phyloP scores from a whole-genome alignment of 2,329 filamentous ascomycete genomes.

The Claviceps maximensis region DNA sequence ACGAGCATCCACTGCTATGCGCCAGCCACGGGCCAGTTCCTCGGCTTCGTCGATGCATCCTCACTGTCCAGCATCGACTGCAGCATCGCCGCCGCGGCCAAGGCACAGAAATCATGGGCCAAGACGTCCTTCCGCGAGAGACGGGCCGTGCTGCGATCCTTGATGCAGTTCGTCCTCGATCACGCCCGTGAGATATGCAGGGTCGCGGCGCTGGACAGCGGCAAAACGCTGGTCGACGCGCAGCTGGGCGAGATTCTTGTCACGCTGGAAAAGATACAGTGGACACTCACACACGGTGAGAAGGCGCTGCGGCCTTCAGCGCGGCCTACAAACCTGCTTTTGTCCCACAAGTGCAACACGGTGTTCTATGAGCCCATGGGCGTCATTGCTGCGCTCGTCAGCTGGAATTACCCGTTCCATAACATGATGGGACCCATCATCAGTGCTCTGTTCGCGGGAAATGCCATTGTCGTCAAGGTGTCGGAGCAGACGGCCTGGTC shows the following conservation, averaged over 20 bases:
- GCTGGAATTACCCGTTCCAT: constrained; percentile 97
- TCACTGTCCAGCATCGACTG: constrained; percentile 67
- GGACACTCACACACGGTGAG: constrained; percentile 88
- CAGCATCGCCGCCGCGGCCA: constrained; percentile 57
- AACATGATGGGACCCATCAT: constrained; percentile 89
- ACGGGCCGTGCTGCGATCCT: constrained; percentile 63
- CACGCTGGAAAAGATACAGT: constrained; percentile 84
- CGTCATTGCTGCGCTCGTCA: constrained; percentile 82
- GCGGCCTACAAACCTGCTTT: constrained; percentile 78
- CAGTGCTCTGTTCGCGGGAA: constrained; percentile 79
- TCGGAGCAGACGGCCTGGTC: constrained; percentile 96
- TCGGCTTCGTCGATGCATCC: constrained; percentile 66
- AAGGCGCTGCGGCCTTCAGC: constrained; percentile 57
- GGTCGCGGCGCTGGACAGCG: constrained; percentile 80
- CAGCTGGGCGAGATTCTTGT: constrained; percentile 90
- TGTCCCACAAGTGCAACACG: constrained; percentile 89
- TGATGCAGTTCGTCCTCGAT: constrained; percentile 73
- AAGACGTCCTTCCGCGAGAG: constrained; percentile 65
- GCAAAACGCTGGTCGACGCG: constrained; percentile 92
- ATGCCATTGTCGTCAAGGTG: constrained; percentile 83
- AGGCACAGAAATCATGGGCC: constrained; percentile 67
- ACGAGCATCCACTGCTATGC: constrained; percentile 71
- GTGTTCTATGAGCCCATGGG: constrained; percentile 87
- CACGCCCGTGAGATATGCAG: constrained; percentile 80
- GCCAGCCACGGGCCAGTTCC: constrained; percentile 74